A percentile compares a stretch with the other conserved stretches of the same genome.
Conservation (phyloP, 441 rosid species). For the Gossypium laxum region DNA sequence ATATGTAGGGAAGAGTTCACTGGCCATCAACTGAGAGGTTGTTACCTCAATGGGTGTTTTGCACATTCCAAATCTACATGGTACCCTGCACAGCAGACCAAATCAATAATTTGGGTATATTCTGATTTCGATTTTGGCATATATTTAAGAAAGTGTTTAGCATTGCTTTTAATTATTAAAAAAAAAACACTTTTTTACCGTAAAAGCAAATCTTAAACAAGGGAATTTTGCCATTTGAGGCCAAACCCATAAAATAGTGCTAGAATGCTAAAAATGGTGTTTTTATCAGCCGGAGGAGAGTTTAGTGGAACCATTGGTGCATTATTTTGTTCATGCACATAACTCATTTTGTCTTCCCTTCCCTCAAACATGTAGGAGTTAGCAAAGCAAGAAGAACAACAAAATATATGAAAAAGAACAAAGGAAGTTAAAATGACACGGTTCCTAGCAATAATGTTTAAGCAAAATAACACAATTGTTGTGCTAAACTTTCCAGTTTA, state of each 20-base stretch:
- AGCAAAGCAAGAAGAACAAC: neutral
- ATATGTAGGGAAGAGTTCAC: conserved; percentile 43
- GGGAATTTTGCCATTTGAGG: no score
- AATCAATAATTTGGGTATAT: neutral
- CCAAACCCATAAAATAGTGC: no score
- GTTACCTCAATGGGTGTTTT: conserved; percentile 58
- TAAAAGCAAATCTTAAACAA: no score
- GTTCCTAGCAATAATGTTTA: neutral
- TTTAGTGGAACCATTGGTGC: no score
- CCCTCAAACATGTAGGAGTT: no score
- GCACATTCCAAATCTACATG: conserved; percentile 57
- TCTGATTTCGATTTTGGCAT: neutral
- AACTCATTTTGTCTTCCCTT: no score
- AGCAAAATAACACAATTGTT: neutral
- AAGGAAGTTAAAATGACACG: neutral
- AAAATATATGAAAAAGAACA: neutral
- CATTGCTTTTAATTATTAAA: no score
- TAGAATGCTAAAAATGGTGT: no score
- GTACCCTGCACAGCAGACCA: conserved; percentile 35
- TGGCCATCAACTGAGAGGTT: conserved; percentile 46
- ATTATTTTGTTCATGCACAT: no score
- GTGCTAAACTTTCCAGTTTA: neutral
- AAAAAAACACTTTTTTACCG: no score
- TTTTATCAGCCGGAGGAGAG: no score
- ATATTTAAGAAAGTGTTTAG: no score